Evolutionary conservation across 2,329 filamentous ascomycete species (phyloP), one percentile per base, ranked within the genome.

Genomic region (Epichloe brachyelytri): DNA sequence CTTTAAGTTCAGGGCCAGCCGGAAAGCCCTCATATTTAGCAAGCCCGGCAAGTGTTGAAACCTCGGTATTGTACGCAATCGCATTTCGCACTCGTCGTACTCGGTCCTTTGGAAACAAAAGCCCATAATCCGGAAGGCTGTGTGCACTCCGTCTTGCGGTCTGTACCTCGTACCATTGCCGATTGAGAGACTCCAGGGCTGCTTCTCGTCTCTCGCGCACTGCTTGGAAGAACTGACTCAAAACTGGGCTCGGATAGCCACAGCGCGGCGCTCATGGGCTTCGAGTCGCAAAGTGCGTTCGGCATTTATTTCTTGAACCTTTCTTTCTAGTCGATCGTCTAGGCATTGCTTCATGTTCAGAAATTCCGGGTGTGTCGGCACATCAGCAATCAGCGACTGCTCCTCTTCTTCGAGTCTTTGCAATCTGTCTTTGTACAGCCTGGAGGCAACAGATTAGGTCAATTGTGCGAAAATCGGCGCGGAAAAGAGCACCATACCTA

Each of bases 1-100:
- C 78, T 52, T 75, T 75, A 68, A 98, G 84, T 36, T 86, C 77
- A 19, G 93, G 93, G n/a, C 90, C 93, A 34, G 91, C 90, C 37
- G 93, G 93, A 68, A 98, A 98, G 22, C 93, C 93, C 61, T 95
- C 83, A 65, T 96, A 90, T 69, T 96, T 97, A 37, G 91, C 90
- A 48, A 97, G 77, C 38, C 91, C 91, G 5, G 90, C 84, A 52
- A 98, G 72, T 30, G 96, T 81, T 0, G 90, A 95, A 4, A 98
- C 90, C 65, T 98, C 93, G 57, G 85, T 86, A 65, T 95, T 97
- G 71, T 97, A 97, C 45, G 90, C 86, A 47, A 89, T 79, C 59
- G 95, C 90, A 55, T 96, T 86, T 55, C 81, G 77, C 54, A 95
- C 78, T 61, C 91, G 87, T 60, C 90, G 84, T 30, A 83, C 78